These are phyloP conservation scores for Ceratocystis huliohia DNA, from an alignment of 2,329 filamentous ascomycete genomes.

Conservation along the genomic window DNA sequence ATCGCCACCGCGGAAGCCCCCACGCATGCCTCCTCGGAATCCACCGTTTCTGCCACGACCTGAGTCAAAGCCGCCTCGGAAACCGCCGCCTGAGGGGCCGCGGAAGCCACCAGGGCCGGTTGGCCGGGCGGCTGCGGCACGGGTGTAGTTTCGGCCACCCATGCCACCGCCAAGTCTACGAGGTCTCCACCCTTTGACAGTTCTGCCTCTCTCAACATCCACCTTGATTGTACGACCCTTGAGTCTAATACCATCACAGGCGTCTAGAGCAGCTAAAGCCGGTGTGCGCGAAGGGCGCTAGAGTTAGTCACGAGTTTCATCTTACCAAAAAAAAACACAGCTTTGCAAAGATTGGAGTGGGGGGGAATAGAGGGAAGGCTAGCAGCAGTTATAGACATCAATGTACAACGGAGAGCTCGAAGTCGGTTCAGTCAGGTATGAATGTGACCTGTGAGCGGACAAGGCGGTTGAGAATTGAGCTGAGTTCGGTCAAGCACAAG, in stretches of 20 bases:
- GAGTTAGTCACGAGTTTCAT: conserved; percentile 48
- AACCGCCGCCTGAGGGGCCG: conserved; percentile 39
- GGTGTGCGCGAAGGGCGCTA: conserved; percentile 42
- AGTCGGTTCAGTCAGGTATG: conserved; percentile 6
- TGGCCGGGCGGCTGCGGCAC: conserved; percentile 59
- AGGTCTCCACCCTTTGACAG: conserved; percentile 86
- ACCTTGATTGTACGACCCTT: conserved; percentile 85
- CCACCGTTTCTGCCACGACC: conserved; percentile 42
- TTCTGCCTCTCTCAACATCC: conserved; percentile 90
- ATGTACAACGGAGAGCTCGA: background rate
- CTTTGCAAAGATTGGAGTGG: background rate
- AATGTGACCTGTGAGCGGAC: background rate
- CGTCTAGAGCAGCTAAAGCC: conserved; percentile 72
- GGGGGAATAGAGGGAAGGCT: background rate
- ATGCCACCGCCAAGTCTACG: conserved; percentile 83
- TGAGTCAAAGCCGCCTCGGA: conserved; percentile 35
- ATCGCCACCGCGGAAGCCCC: conserved; percentile 40
- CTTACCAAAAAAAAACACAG: conserved; percentile 37
- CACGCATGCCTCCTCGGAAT: conserved; percentile 31
- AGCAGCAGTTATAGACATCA: background rate
- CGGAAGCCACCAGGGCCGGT: conserved; percentile 48
- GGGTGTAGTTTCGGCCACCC: conserved; percentile 86
- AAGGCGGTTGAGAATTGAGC: background rate
- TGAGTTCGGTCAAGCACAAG: conserved; percentile 15
- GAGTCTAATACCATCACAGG: conserved; percentile 77